A percentile compares a stretch with the other conserved stretches of the same genome.
These are phyloP conservation scores for Leccinum disarticulatum DNA, from an alignment of 768 basidiomycete species.

Conservation along the genomic window DNA sequence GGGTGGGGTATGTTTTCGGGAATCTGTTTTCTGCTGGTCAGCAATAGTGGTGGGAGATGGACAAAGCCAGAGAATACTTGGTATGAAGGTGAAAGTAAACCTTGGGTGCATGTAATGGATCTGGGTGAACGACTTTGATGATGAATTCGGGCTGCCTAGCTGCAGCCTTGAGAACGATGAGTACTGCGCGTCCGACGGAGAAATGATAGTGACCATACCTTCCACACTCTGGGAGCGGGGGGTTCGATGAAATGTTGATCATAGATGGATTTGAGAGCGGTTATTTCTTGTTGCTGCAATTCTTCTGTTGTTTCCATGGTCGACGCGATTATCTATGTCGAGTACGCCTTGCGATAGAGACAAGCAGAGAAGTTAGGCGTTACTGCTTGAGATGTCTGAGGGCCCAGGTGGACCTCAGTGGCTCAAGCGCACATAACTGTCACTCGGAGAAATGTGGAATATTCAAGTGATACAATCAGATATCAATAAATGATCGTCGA, in stretches of 20 bases:
- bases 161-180: constrained; percentile 50
- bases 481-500: constrained; percentile 1
- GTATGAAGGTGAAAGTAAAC: constrained; percentile 67
- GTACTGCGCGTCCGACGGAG: not conserved
- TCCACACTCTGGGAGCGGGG: constrained; percentile 81
- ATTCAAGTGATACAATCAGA: constrained; percentile 9
- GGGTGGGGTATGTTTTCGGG: constrained; percentile 78
- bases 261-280: constrained; percentile 78
- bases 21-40: constrained; percentile 44
- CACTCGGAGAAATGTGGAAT: constrained; percentile 9
- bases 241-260: constrained; percentile 72
- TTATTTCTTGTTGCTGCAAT: constrained; percentile 68
- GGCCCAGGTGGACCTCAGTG: constrained; percentile 65
- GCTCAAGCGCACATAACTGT: constrained; percentile 70
- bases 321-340: constrained; percentile 6
- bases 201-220: constrained; percentile 43
- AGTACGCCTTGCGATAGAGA: constrained; percentile 9
- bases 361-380: constrained; percentile 32
- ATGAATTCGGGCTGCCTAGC: constrained; percentile 72
- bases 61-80: constrained; percentile 47
- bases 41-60: not conserved
- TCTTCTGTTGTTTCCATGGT: constrained; percentile 75
- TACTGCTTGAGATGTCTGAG: constrained; percentile 57
- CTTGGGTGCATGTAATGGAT: constrained; percentile 52
- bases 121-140: constrained; percentile 68